Base-by-base conservation (phyloP, 2,329 filamentous ascomycete genomes). In the Sporothrix mexicana region DNA sequence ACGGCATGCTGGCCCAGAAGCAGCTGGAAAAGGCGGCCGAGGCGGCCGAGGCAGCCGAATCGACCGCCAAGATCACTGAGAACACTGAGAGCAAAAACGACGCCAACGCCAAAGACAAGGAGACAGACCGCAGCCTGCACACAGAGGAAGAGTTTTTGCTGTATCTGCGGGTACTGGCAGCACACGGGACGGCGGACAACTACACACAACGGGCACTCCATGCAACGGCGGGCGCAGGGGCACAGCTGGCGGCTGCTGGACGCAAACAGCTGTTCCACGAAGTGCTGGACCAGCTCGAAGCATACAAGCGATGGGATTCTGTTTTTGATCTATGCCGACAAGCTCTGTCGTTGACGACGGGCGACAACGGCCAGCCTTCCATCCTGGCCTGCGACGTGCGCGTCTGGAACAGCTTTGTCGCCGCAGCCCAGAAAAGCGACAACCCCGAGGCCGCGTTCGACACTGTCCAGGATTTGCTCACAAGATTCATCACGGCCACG, bases 1-100 rank as follows among this genome's bases (percentile, higher is more conserved):
- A 88, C 71, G 82, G 83, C 13, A 85, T 84, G 76, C 79, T 89
- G 17, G 83, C 86, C 0, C 77, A 84, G 20, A 86, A 85, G 77
- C 85, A 87, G 76, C 83, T 87, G 0, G 84, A 87, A 73, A 82
- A 84, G 67, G 86, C 85, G 3, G 85, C 85, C 1, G 83, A 85
- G 55, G 73, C 81, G 0, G 77, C 84, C 0, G 84, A 85, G 77
- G 76, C 72, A 51, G 71, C 12, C 41, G 68, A 23, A n/a, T 53
- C 13, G 5, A 53, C 17, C 0, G 20, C 55, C 17, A 67, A 43
- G 13, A 9, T 70, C 1, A 74, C 77, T 1, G 79, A 66, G 10
- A 64, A 45, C 30, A n/a, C 15, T n/a, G n/a, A n/a, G n/a, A n/a
- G n/a, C n/a, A 36, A 36, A 7, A 36, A 36, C 30, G 7, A 7